phyloP scores from a whole-genome alignment of 164 flowering plant genomes.

The Malania oleifera region DNA sequence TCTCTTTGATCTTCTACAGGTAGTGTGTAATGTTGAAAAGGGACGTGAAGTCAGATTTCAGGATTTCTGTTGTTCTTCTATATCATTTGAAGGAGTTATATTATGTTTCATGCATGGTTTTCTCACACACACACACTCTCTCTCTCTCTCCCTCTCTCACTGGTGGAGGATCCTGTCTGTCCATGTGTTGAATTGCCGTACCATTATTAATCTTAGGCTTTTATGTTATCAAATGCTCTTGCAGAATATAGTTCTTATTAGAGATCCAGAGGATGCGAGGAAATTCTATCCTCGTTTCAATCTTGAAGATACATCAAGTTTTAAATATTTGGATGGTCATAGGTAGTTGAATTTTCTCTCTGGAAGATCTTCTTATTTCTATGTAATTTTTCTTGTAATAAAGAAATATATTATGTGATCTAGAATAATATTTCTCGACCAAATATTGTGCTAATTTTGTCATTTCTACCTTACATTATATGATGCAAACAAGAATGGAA shows the following conservation, averaged over 20 bases:
- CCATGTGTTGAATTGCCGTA: not conserved
- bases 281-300: conserved; percentile 94
- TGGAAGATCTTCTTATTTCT: not conserved
- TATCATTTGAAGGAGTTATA: not conserved
- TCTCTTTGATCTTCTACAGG: conserved; percentile 83
- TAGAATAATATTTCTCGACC: not conserved
- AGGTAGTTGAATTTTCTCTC: conserved; percentile 37
- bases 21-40: conserved; percentile 11
- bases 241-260: conserved; percentile 92
- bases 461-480: not conserved
- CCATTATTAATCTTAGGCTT: not conserved
- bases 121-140: no score
- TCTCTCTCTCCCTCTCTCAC: not conserved
- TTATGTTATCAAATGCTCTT: conserved; percentile 16
- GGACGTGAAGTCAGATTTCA: not conserved
- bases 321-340: conserved; percentile 77
- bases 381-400: not conserved
- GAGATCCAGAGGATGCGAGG: conserved; percentile 79
- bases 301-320: conserved; percentile 86
- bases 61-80: not conserved
- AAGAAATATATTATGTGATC: no score
- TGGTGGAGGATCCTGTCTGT: conserved; percentile 1
- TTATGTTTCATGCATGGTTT: not conserved
- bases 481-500: not conserved
- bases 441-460: not conserved